Percentiles rank a stretch among this genome's conserved stretches.
These are phyloP conservation scores for Raddia guianensis DNA, from an alignment of 176 grass and related monocot species.

Conservation along the genomic window DNA sequence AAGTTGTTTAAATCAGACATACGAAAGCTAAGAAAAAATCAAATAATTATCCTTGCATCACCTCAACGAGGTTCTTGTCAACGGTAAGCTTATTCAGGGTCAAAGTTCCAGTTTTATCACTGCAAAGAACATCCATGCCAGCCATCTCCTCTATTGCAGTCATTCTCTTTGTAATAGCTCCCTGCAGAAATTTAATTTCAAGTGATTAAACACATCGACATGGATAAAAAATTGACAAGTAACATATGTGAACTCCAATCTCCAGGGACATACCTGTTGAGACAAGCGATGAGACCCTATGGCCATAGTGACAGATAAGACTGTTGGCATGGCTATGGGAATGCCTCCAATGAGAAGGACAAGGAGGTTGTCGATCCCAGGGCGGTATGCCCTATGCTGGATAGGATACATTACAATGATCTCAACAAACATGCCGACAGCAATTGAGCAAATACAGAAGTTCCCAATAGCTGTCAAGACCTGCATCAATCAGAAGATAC, in stretches of 20 bases:
- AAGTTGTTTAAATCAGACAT: not conserved
- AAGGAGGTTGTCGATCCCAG: slow-evolving; percentile 74
- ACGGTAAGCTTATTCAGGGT: slow-evolving; percentile 78
- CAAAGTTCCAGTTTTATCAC: slow-evolving; percentile 82
- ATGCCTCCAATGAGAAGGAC: slow-evolving; percentile 86
- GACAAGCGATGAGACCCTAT: slow-evolving; percentile 71
- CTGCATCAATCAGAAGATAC: slow-evolving; percentile 33
- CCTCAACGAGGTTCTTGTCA: slow-evolving; percentile 73
- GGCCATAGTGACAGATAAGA: slow-evolving; percentile 84
- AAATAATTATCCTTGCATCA: slow-evolving; percentile 13
- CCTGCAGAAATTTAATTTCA: slow-evolving; percentile 38
- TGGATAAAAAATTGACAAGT: not conserved
- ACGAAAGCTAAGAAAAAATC: not conserved
- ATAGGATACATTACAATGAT: slow-evolving; percentile 85
- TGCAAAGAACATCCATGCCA: slow-evolving; percentile 90
- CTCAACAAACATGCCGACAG: slow-evolving; percentile 67
- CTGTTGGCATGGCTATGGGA: slow-evolving; percentile 83
- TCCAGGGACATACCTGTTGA: slow-evolving; percentile 54
- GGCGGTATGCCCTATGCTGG: slow-evolving; percentile 66
- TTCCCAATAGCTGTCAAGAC: slow-evolving; percentile 77
- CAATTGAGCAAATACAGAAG: slow-evolving; percentile 81
- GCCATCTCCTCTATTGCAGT: slow-evolving; percentile 94
- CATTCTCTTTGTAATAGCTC: slow-evolving; percentile 88
- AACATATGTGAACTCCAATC: not conserved
- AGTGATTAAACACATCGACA: not conserved